Base-by-base conservation (phyloP, 495 filamentous ascomycete genomes). In the Penicillium subrubescens region DNA sequence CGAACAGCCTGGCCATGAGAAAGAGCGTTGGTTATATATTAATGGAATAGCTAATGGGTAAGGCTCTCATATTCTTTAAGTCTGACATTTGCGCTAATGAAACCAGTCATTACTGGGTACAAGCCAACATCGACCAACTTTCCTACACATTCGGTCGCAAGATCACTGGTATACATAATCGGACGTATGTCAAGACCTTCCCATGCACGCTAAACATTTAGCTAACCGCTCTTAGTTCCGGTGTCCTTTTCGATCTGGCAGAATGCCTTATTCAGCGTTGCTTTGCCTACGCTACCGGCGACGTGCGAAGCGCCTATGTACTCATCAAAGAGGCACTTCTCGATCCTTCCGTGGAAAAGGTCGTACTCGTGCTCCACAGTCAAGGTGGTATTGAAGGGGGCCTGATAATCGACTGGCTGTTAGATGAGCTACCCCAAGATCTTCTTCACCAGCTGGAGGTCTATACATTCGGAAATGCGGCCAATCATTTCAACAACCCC, bases 401-500 rank as follows among this genome's bases (percentile, higher is more conserved):
- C 1, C 74, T 93, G 57, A 87, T 92, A 12, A 70, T 94, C 2
- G 93, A 97, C 79, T 90, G 89, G 85, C 83, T 97, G 10, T 81
- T 94, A 8, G 85, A 88, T 67, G 92, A 94, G 67, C 71, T 95
- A 0, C 88, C 90, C 0, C 86, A 88, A 35, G 82, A 88, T 48
- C 74, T 88, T 1, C 79, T 94, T 19, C 73, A 79, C 0, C 88
- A 90, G 59, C 80, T 96, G 12, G 93, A 96, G 71, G 86, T 95
- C 14, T 95, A 94, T 74, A 95, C 92, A 0, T 96, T 96, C 68
- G 92, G 91, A 10, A 88, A 86, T 60, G 91, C 92, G 8, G 90
- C 92, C 2, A 94, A 93, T 67, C 92, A 95, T 73, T 96, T 94
- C 73, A 94, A 93, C 74, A 93, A 94, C 63, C 92, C 92, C 3